These are phyloP conservation scores for Colletotrichum liriopes DNA, from an alignment of 2,329 filamentous ascomycete species.

Conservation along the genomic window DNA sequence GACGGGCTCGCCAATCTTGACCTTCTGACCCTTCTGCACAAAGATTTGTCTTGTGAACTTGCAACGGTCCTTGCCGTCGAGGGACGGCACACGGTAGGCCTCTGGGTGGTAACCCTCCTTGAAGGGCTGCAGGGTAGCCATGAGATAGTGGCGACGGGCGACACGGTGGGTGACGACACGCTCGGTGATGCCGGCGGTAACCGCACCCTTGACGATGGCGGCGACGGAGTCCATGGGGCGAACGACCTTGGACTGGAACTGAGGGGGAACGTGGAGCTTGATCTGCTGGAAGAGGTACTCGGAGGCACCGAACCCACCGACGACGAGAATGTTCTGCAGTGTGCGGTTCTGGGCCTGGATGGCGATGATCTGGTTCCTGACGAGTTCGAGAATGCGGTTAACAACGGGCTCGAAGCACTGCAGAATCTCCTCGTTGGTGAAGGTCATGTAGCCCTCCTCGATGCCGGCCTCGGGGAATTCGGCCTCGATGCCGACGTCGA, in stretches of 20 bases:
- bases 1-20: conserved; percentile 99
- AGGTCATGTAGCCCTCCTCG: conserved; percentile 99
- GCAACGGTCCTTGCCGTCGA: conserved; percentile 98
- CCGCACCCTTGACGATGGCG: conserved; percentile 97
- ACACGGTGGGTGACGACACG: conserved; percentile 97
- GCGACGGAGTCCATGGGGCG: conserved; percentile 99
- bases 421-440: conserved; percentile 98
- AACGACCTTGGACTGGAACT: conserved; percentile 98
- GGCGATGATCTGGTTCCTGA: conserved; percentile 98
- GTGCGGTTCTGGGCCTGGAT: conserved; percentile 97
- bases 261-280: conserved; percentile 96
- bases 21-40: conserved; percentile 97
- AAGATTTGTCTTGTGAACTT: conserved; percentile 99
- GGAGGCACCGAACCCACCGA: conserved; percentile 97
- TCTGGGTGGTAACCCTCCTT: conserved; percentile 99
- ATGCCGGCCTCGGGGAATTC: conserved; percentile 98
- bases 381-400: conserved; percentile 95
- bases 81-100: conserved; percentile 95
- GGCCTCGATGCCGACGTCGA: conserved; percentile 98
- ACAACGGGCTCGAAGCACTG: conserved; percentile 99
- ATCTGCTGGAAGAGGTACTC: conserved; percentile 99
- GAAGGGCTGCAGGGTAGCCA: conserved; percentile 98
- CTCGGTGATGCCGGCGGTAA: conserved; percentile 97
- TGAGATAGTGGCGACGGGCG: conserved; percentile 96
- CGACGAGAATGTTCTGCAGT: conserved; percentile 95